These are phyloP conservation scores for Pythium phragmitis DNA, from an alignment of 352 stramenopile genomes.

Conservation along the genomic window DNA sequence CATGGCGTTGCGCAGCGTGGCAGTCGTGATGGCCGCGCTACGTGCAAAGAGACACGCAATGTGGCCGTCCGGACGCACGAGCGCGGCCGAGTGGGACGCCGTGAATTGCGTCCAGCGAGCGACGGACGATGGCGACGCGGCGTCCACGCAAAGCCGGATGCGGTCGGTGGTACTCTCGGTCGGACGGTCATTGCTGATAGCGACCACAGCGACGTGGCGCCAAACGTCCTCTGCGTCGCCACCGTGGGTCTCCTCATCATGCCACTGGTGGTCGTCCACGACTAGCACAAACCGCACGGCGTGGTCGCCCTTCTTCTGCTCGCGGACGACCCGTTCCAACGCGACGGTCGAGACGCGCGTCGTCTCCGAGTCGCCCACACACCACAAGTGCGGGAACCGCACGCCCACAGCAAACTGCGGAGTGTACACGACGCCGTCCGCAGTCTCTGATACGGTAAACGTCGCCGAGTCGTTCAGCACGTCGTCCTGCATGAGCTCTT, in stretches of 20 bases:
- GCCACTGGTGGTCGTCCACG: slow-evolving; percentile 32
- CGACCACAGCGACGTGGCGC: slow-evolving; percentile 22
- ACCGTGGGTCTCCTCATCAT: neutral
- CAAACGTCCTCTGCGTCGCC: neutral
- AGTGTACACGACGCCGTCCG: slow-evolving; percentile 36
- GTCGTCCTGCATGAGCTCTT: slow-evolving; percentile 61
- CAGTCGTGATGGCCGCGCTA: neutral
- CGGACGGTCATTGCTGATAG: neutral
- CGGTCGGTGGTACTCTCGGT: neutral
- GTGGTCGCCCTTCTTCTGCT: slow-evolving; percentile 19
- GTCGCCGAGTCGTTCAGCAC: slow-evolving; percentile 45
- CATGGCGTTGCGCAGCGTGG: slow-evolving; percentile 8
- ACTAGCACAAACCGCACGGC: slow-evolving; percentile 60
- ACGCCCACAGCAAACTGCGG: slow-evolving; percentile 48
- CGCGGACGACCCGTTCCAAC: slow-evolving; percentile 29
- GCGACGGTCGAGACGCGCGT: slow-evolving; percentile 51
- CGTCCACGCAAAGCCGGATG: neutral
- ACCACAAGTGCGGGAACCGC: slow-evolving; percentile 77
- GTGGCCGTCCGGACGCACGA: slow-evolving; percentile 83
- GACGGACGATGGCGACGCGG: slow-evolving; percentile 10
- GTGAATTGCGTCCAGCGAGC: slow-evolving; percentile 48
- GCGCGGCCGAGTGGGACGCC: slow-evolving; percentile 31
- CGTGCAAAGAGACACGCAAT: slow-evolving; percentile 58
- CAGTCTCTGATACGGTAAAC: slow-evolving; percentile 4
- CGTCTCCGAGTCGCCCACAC: slow-evolving; percentile 3